Evolutionary conservation across 352 stramenopile genomes (phyloP), one percentile per base, ranked within the genome.

Genomic region (Phytophthora hibernalis): DNA sequence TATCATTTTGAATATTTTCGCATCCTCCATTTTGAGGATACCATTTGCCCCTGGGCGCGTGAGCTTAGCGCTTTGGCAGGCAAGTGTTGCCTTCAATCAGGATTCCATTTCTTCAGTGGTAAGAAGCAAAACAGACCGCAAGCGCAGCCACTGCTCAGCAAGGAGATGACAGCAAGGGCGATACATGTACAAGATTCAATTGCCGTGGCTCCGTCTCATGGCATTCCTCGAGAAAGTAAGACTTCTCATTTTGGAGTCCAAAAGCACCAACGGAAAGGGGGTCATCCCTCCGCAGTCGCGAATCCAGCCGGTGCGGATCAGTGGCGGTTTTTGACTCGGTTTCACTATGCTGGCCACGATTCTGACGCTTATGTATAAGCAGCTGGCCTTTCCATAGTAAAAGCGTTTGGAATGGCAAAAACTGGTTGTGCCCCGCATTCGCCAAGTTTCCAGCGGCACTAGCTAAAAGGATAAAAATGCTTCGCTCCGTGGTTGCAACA

Each of bases 341-440:
- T 61, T 44, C 50, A 67, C 51, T 68, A 68, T 68, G 35, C 24
- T 18, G 30, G 18, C 35, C 16, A 51, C n/a, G n/a, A n/a, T n/a
- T n/a, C n/a, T n/a, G n/a, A n/a, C n/a, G n/a, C n/a, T 56, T 62
- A 51, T 54, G 30, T 54, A 54, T 13, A 58, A 69, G 11, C 61
- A 64, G 44, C 61, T 50, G 61, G 28, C 15, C 48, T 62, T 54
- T 60, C 58, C 52, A 51, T 50, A 68, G 61, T 70, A 70, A 70
- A 70, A 70, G 54, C 61, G 61, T 40, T 44, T 9, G 13, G 35
- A 38, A 69, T 69, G 61, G 45, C 22, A n/a, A 13, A 65, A 59
- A 47, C 18, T 26, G 43, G 44, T 52, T 67, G 49, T 55, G 62
- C 49, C 56, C 56, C 49, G 49, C 66, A 70, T 67, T 67, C 35